Base-by-base conservation (phyloP, 257 asterid genomes). In the Solanum pinnatisectum region DNA sequence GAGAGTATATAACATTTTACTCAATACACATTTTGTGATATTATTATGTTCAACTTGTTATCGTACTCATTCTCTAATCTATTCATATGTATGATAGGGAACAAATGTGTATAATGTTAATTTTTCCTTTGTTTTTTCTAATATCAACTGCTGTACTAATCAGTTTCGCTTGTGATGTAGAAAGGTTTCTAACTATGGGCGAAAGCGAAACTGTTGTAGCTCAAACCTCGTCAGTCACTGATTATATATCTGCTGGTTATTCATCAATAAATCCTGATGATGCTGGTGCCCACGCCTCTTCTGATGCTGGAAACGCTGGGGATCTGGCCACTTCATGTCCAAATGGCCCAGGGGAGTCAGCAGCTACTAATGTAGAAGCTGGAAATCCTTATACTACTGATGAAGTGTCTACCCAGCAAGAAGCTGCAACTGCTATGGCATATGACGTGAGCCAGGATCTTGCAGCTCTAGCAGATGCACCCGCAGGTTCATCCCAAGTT, bases 371-470 rank as follows among this genome's bases (percentile, higher is more conserved):
- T 88, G 87, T 89, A 71, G 90, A 73, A 77, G 85, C 88, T 88
- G 87, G 71, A 82, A 52, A 20, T 44, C 30, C 14, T 8, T 82
- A 86, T 88, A 83, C 87, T 60, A 89, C 90, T 56, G 87, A 87
- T 88, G 15, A 83, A 42, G 91, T 84, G 90, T 91, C 88, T 46
- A 35, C 91, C 87, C 94, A 91, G 84, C 95, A 92, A 56, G 93
- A 88, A 79, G 67, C 84, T 49, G 89, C 90, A 79, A 85, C 76
- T 87, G 84, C 44, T 40, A 81, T 52, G 87, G 87, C 90, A 67
- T 88, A 83, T 65, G 92, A 90, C 63, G 79, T 90, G 77, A 88
- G 88, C 86, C 92, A 91, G 88, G 85, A 90, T 78, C 87, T 90
- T 88, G 67, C 90, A 44, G 91, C 88, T 89, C 86, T 73, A 86